Percentiles rank a stretch among this genome's conserved stretches.
Conservation (phyloP, 139 green algal genomes). For the Ettlia oleoabundans region DNA sequence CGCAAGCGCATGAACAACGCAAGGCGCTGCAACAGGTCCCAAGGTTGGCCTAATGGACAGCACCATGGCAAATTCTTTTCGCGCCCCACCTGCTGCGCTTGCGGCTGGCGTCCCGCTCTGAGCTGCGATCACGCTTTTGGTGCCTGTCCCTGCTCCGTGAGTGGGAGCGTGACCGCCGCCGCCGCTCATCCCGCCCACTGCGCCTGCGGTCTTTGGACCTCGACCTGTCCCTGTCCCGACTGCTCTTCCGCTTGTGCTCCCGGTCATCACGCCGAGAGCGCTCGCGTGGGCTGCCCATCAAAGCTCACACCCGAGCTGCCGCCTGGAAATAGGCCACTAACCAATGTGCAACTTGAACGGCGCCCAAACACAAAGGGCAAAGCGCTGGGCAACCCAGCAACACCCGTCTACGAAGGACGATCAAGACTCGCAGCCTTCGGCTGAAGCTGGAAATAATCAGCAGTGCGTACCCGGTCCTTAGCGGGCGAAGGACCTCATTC, state of each 20-base stretch:
- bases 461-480: neutral
- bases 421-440: too few relatives aligned
- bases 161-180: conserved; percentile 11
- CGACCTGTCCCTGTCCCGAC: neutral
- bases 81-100: conserved; percentile 26
- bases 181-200: neutral
- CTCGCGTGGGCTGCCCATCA: conserved; percentile 8
- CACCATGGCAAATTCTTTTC: neutral
- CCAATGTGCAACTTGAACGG: too few relatives aligned
- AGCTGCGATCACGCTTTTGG: conserved; percentile 4
- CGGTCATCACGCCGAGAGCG: conserved; percentile 14
- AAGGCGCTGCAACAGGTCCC: too few relatives aligned
- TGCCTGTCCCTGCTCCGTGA: neutral
- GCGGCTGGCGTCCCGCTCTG: neutral
- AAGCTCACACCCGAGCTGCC: too few relatives aligned
- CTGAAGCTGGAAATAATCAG: too few relatives aligned
- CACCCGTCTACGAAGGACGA: too few relatives aligned
- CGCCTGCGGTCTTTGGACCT: conserved; percentile 1
- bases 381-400: too few relatives aligned
- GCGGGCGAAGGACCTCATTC: neutral
- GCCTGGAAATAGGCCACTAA: too few relatives aligned
- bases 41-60: too few relatives aligned
- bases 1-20: too few relatives aligned
- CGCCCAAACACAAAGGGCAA: too few relatives aligned
- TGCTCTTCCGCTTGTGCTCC: neutral